Evolutionary conservation across 352 stramenopile genomes (phyloP), one percentile per base, ranked within the genome.

Genomic region (Globisporangium sylvaticum): DNA sequence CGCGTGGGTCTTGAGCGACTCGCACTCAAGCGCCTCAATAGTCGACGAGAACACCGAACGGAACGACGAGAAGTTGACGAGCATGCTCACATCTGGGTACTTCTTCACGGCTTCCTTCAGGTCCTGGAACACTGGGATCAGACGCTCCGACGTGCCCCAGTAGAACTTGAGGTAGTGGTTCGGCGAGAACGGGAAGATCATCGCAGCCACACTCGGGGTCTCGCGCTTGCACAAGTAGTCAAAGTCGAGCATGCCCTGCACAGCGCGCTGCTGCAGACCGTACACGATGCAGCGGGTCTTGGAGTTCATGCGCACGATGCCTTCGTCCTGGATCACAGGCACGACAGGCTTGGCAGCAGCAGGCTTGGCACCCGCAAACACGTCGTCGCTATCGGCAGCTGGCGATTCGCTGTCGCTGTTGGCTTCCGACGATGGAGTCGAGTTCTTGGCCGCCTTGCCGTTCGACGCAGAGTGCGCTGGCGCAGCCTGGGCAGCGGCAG

Each of bases 21-120:
- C 75, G 66, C 88, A 97, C 63, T 97, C 83, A n/a, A 99, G 88
- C 10, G 88, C 92, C 72, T 99, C 96, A 80, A 98, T 93, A 2
- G 95, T 97, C 34, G 92, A 98, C 69, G 92, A 94, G 71, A 91
- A 98, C 37, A 98, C 96, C 32, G 93, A 98, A 34, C 96, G 92
- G 85, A 98, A 98, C 34, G 96, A 99, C 50, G 96, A 97, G 72
- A 99, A 99, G 83, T 99, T 99, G 59, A 99, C 90, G 46, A 98
- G 73, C 27, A 98, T 87, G 60, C 87, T 96, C 59, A 97, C 95
- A 63, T 98, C 91, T 56, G 84, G 83, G 78, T 98, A 96, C 79
- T 97, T 97, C 75, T 90, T 91, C 58, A 96, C 89, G 25, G 92
- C 93, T 68, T 98, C 90, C 62, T 94, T 95, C 63, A 97, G 76